These are phyloP conservation scores for Pyrrhoderma lamaoense DNA, from an alignment of 1,284 basidiomycete species.

Conservation along the genomic window DNA sequence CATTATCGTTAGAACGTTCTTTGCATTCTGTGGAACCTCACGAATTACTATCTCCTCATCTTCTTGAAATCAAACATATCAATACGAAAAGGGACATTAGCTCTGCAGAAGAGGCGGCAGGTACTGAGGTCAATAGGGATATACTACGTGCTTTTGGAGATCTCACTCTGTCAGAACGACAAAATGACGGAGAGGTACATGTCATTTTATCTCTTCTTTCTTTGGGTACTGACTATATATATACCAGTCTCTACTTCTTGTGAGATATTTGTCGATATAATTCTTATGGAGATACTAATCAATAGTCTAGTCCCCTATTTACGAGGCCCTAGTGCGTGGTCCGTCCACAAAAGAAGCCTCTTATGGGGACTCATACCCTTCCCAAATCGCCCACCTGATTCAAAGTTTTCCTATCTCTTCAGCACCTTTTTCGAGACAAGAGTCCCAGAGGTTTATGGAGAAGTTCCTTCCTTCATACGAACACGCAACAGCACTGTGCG, in stretches of 20 bases:
- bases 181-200: too few species aligned
- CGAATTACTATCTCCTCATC: conserved; percentile 15
- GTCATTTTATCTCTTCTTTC: too few species aligned
- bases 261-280: neutral
- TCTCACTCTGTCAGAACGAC: conserved; percentile 9
- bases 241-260: too few species aligned
- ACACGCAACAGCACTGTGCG: conserved; percentile 8
- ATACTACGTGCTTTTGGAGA: conserved; percentile 8
- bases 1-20: conserved; percentile 15
- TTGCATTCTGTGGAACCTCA: conserved; percentile 12
- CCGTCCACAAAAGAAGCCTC: neutral
- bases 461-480: conserved; percentile 6
- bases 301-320: neutral
- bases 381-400: neutral
- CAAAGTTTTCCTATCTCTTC: neutral
- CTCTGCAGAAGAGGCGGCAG: neutral
- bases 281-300: neutral
- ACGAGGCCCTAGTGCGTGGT: neutral
- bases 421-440: neutral
- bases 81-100: neutral
- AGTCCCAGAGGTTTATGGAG: conserved; percentile 1
- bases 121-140: neutral
- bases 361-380: neutral
- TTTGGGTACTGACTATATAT: too few species aligned
- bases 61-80: conserved; percentile 9